These are phyloP conservation scores for Sorghum bicolor DNA, from an alignment of 176 grass and related monocot species.

Conservation along the genomic window Sorghum_bicolor_NCBIv3 NC_012878.2:55928501-55929000, in stretches of 20 bases:
- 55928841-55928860: conserved; percentile 76
- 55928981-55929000: conserved; percentile 30
- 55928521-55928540: not conserved
- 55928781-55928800: conserved; percentile 71
- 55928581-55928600: not conserved
- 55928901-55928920: not conserved
- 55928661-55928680: too few species aligned
- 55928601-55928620: not conserved
- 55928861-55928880: conserved; percentile 91
- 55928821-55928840: conserved; percentile 89
- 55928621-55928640: not conserved
- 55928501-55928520: not conserved
- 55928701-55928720: conserved; percentile 81
- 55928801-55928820: conserved; percentile 77
- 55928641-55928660: not conserved
- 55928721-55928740: conserved; percentile 89
- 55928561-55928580: not conserved
- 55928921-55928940: not conserved
- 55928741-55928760: conserved; percentile 97
- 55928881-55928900: conserved; percentile 38
- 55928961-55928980: not conserved
- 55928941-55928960: not conserved
- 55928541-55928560: not conserved
- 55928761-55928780: conserved; percentile 93
- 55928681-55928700: not conserved